Base-by-base conservation (phyloP, 352 stramenopile species). In the Pythium sukuiense region DNA sequence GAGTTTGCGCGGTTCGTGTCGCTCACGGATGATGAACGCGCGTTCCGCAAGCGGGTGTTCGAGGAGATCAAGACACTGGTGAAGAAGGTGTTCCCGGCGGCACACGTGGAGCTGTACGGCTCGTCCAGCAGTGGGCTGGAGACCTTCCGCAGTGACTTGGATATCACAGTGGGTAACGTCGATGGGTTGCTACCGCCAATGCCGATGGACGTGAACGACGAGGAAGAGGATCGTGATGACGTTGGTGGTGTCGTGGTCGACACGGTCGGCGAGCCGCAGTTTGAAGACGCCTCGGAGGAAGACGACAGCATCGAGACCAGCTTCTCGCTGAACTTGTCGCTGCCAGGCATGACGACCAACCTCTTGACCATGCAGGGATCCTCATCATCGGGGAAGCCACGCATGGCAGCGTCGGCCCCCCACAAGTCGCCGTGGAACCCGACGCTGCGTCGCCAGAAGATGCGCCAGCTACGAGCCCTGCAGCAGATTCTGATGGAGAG, bases 351-450 rank as follows among this genome's bases (percentile, higher is more conserved):
- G 16, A 57, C 13, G n/a, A 53, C 12, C 13, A 52, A 39, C 32
- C 53, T 59, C 18, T 39, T 26, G 26, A 41, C 39, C n/a, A 57
- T 39, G 6, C 12, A 35, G 32, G 5, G 8, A 35, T 9, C 20
- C 5, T 11, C 18, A 14, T 24, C 16, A 5, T 50, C n/a, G 13
- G 53, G 48, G 18, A 45, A 55, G 46, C 61, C 61, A 7, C 24
- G 41, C 13, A 16, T 33, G 6, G 52, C 66, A 13, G 43, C 65
- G 4, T 66, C 65, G 13, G 20, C 63, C n/a, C 30, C 54, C 1
- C 41, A 53, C n/a, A 83, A 87, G 54, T 90, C 81, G 8, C 80
- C 84, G n/a, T 92, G 84, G 84, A 92, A 92, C 43, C 78, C 76
- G 18, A 79, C 79, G 59, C 76, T 82, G 2, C 84, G 84, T 1